Conservation (phyloP, 176 grass and related monocot species). For the Thinopyrum elongatum region DNA sequence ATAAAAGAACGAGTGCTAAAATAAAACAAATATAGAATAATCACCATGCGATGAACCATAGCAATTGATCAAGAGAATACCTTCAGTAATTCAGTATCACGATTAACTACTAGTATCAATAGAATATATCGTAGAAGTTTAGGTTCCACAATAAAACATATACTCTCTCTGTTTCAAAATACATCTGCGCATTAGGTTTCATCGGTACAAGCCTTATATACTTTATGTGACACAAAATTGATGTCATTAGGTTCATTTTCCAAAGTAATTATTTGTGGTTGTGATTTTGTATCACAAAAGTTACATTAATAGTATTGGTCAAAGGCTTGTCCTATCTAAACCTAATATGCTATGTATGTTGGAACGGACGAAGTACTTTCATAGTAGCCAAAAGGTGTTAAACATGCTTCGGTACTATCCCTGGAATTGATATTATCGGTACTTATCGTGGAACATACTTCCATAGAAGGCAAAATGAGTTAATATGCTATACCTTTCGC, state of each 20-base stretch:
- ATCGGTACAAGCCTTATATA: too few species aligned
- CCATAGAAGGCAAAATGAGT: too few species aligned
- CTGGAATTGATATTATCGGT: neutral
- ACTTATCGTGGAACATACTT: constrained; percentile 6
- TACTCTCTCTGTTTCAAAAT: neutral
- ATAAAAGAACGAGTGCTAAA: neutral
- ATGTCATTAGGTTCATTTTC: too few species aligned
- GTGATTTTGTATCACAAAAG: too few species aligned
- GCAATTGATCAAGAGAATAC: constrained; percentile 9
- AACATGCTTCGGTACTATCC: neutral
- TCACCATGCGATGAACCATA: neutral
- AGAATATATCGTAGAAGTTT: neutral
- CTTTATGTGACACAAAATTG: too few species aligned
- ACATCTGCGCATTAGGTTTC: too few species aligned
- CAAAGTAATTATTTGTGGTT: too few species aligned
- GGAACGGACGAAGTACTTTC: too few species aligned
- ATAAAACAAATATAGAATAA: neutral
- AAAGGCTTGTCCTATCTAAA: too few species aligned
- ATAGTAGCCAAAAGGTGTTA: too few species aligned
- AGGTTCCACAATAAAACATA: neutral
- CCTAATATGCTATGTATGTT: too few species aligned
- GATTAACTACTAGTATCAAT: neutral
- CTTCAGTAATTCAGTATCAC: neutral
- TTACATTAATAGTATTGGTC: too few species aligned
- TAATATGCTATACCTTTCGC: constrained; percentile 63